Evolutionary conservation across 495 filamentous ascomycete species (phyloP), one percentile per base, ranked within the genome.

Genomic region (Talaromyces borbonicus): DNA sequence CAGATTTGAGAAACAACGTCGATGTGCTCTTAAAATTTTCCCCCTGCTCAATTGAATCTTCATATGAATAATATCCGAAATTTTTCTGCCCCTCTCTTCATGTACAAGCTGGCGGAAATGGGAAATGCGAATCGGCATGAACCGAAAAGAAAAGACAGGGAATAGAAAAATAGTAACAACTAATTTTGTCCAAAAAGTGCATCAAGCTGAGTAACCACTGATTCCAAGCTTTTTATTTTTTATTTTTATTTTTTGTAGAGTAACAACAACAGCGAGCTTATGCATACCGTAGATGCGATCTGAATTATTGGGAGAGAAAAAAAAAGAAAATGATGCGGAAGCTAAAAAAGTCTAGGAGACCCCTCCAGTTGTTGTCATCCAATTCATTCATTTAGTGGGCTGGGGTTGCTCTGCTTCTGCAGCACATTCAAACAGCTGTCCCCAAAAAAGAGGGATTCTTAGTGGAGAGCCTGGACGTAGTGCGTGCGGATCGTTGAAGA

Each of bases 341-440:
- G 18, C 8, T n/a, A 41, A 22, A 41, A 24, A n/a, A 18, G 38
- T n/a, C n/a, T 66, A 59, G 62, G 56, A 52, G 58, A 55, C 50
- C 51, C 50, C 59, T 50, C 50, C 52, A 31, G 15, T 30, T 43
- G 41, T 56, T 55, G 56, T 60, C 59, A 58, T 61, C 63, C 63
- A 65, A 56, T 65, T 49, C 60, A 60, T 39, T 33, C 56, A 54
- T 57, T 39, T 50, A n/a, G n/a, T n/a, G 54, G 52, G 39, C 47
- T 50, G 48, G 55, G 56, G 60, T 61, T 57, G 58, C 57, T 38
- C 22, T 20, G 35, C 16, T 38, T 38, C 22, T 38, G 35, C 16
- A 38, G 1, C 18, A 38, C 35, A 38, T 38, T 4, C 19, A 54
- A 59, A 62, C 24, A 31, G 15, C n/a, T n/a, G n/a, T n/a, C n/a